A percentile compares a stretch with the other conserved stretches of the same genome.
Evolutionary conservation across 352 stramenopile genomes (phyloP).

Genomic region (Pythium biforme): DNA sequence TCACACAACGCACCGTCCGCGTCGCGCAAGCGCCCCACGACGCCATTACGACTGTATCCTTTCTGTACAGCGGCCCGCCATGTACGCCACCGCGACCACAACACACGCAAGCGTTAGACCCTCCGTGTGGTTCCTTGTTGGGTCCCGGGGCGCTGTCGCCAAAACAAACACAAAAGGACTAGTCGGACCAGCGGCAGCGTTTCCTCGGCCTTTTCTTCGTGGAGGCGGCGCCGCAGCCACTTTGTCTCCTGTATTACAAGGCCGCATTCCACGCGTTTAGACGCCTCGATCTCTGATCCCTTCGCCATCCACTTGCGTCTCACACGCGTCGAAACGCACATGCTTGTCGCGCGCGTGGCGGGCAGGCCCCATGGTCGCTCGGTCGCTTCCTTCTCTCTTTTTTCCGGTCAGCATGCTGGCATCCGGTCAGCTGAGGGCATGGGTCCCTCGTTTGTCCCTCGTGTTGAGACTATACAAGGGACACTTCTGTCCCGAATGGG

Average conservation of each 20-base stretch:
- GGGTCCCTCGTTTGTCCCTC: not conserved
- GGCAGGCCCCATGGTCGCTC: not conserved
- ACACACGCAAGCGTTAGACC: not conserved
- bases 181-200: not conserved
- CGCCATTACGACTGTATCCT: slow-evolving; percentile 10
- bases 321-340: no score
- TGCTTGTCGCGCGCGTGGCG: not conserved
- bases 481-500: not conserved
- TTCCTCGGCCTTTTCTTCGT: not conserved
- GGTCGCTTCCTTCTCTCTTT: not conserved
- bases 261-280: not conserved
- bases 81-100: not conserved
- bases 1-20: not conserved
- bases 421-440: no score
- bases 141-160: no score
- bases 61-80: not conserved
- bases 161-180: no score
- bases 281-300: no score
- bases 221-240: not conserved
- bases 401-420: no score
- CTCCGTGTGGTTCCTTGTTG: no score
- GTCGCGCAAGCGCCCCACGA: not conserved
- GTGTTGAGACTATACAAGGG: not conserved
- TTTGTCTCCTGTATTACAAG: not conserved
- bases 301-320: not conserved